Evolutionary conservation across 495 filamentous ascomycete genomes (phyloP), one percentile per base, ranked within the genome.

Genomic region (Hypoxylon lienhwacheense): DNA sequence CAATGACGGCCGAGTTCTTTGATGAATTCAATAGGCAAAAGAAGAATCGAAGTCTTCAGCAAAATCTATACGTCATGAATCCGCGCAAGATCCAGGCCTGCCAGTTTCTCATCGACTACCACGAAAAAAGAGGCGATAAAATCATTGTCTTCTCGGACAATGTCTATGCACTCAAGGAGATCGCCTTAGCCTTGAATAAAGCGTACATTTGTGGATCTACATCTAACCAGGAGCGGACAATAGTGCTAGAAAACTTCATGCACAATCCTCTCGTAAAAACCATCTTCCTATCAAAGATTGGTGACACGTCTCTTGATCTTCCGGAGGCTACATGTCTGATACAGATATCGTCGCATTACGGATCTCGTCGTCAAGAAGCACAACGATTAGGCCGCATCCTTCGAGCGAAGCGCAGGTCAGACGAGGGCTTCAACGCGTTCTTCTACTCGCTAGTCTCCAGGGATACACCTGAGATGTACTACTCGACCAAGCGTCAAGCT

Each of bases 141-240:
- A 88, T 97, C 64, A 97, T 99, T 57, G 95, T 99, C 47, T 99
- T 97, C 70, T 95, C 90, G 1, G 93, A 99, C 70, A 97, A 99
- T 66, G 91, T 99, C 56, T 99, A 91, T 69, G 91, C 95, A 0
- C 79, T 98, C 33, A 81, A 90, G 64, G 75, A 80, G 17, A 97
- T 97, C 65, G 93, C 93, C 8, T 72, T 83, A 20, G 90, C 89
- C 55, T 77, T 98, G 22, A 80, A 82, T 26, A 97, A 96, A 66
- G 87, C 87, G 29, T 97, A 86, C 72, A 97, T 99, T 68, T 97
- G 87, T 69, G 93, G 93, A 47, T 89, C 85, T 55, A 99, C 93
- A 2, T 78, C 82, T 4, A 90, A 96, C 56, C 74, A 79, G 7
- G 93, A 99, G 71, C 90, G 93, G 25, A 81, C 96, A 70, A 79